Evolutionary conservation across 306 rosid species (phyloP).

Genomic region (Cucumis hystrix): DNA sequence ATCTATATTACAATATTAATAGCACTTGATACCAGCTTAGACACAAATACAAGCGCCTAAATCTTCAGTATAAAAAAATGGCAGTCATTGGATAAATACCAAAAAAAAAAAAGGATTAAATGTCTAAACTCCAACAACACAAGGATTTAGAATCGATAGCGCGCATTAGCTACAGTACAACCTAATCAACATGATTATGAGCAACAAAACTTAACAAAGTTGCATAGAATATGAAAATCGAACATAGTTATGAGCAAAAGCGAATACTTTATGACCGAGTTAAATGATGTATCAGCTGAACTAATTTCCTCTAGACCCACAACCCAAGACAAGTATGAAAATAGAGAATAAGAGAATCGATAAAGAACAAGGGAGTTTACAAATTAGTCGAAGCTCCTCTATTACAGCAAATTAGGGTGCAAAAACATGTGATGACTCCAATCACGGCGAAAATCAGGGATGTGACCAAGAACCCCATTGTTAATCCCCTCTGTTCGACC

Average conservation of each 20-base stretch:
- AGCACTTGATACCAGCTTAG: background rate
- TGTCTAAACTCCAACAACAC: background rate
- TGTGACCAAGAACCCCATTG: conserved; percentile 74
- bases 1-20: background rate
- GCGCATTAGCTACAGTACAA: background rate
- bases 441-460: conserved; percentile 51
- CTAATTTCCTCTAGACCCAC: background rate
- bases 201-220: background rate
- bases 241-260: background rate
- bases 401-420: conserved; percentile 70
- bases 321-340: background rate
- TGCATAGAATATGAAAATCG: background rate
- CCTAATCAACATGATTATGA: background rate
- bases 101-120: background rate
- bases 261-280: background rate
- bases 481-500: conserved; percentile 31
- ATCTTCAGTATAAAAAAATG: background rate
- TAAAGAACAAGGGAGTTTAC: conserved; percentile 19
- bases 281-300: background rate
- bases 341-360: background rate
- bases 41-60: background rate
- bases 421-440: conserved; percentile 63
- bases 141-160: background rate
- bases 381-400: conserved; percentile 73
- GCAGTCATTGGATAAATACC: background rate